Conservation (phyloP, 345 rosid species). For the Eucalyptus tenuipes region DNA sequence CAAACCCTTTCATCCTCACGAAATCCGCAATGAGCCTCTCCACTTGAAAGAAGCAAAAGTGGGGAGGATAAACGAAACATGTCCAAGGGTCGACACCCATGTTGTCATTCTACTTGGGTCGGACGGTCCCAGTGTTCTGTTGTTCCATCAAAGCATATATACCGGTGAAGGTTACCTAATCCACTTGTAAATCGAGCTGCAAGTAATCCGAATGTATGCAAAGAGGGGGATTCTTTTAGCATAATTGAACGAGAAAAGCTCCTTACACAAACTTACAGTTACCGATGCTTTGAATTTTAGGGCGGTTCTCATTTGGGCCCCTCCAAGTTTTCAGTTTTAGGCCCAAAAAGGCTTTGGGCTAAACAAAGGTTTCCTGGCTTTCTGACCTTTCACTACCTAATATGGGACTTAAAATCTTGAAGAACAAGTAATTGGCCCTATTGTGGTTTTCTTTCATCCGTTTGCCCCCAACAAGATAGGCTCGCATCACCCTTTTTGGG, state of each 20-base stretch:
- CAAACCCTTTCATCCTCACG: background rate
- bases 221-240: background rate
- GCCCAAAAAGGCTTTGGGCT: background rate
- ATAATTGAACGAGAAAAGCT: background rate
- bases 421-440: background rate
- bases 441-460: background rate
- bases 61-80: background rate
- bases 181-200: background rate
- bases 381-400: background rate
- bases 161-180: background rate
- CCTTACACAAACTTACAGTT: background rate
- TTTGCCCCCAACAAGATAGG: background rate
- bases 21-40: background rate
- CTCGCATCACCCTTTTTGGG: background rate
- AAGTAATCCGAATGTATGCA: background rate
- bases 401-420: background rate
- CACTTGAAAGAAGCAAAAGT: background rate
- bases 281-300: background rate
- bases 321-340: background rate
- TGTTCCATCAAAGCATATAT: background rate
- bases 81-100: background rate
- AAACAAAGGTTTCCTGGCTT: background rate
- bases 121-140: background rate
- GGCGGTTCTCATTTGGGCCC: background rate
- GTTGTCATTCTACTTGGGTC: background rate